A percentile compares a stretch with the other conserved stretches of the same genome.
phyloP scores from a whole-genome alignment of 1,284 basidiomycete genomes.

The Leccinum glutinopallens region DNA sequence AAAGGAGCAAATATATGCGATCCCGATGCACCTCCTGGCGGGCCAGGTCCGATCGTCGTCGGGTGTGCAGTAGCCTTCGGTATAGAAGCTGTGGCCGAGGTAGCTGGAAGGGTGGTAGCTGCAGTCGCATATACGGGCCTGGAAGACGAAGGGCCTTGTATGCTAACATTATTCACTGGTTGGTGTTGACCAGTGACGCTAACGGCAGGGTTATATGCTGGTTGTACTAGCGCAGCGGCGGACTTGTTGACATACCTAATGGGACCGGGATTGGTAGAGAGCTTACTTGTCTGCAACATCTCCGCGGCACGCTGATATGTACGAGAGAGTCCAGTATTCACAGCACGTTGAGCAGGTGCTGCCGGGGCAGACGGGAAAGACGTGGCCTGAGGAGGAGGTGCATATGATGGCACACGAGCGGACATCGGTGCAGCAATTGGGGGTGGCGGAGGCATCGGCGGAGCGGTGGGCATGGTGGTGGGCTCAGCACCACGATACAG shows the following conservation, averaged over 20 bases:
- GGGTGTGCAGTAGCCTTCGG: conserved; percentile 13
- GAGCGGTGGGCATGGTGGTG: conserved; percentile 7
- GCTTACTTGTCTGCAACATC: conserved; percentile 27
- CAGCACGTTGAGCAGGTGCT: conserved; percentile 21
- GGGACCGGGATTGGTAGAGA: conserved; percentile 5
- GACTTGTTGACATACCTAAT: conserved; percentile 18
- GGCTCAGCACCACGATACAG: conserved; percentile 19
- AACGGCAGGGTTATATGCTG: background rate
- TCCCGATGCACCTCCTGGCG: conserved; percentile 13
- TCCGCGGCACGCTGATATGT: conserved; percentile 28
- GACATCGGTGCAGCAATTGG: conserved; percentile 7
- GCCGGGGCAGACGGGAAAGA: conserved; percentile 12
- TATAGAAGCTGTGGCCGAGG: conserved; percentile 8
- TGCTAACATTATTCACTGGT: conserved; percentile 6
- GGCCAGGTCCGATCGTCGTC: conserved; percentile 8
- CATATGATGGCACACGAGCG: conserved; percentile 26
- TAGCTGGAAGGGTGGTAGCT: conserved; percentile 3
- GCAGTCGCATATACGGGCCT: conserved; percentile 15
- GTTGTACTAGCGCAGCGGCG: conserved; percentile 10
- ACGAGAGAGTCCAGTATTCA: conserved; percentile 24
- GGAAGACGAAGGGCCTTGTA: conserved; percentile 14
- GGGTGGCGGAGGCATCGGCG: conserved; percentile 28
- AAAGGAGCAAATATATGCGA: conserved; percentile 13
- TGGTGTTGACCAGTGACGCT: conserved; percentile 16
- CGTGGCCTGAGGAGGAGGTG: conserved; percentile 27